Evolutionary conservation across 805 yeast species (phyloP).

Genomic region (Suhomyces sp.): DNA sequence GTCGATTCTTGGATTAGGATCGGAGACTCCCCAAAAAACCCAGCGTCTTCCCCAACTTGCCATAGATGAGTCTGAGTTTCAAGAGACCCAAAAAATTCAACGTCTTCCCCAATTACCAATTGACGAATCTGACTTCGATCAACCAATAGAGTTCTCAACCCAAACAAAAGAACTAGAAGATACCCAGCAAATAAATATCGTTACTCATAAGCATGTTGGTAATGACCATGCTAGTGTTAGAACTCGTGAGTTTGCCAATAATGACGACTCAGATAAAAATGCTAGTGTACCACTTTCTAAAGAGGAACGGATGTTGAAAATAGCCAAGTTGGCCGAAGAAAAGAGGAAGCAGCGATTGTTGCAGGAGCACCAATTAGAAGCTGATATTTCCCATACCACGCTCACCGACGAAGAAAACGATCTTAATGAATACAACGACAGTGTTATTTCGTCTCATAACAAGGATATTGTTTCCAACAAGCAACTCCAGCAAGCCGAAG

Average conservation of each 20-base stretch:
- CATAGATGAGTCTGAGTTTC: constrained; percentile 8
- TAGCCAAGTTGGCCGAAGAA: constrained; percentile 19
- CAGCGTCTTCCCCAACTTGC: constrained; percentile 1
- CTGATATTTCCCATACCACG: constrained; percentile 30
- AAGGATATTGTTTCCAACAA: constrained; percentile 18
- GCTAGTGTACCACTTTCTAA: constrained; percentile 7
- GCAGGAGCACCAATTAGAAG: constrained; percentile 23
- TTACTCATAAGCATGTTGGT: background rate
- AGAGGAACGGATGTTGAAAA: constrained; percentile 17
- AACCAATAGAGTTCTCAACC: background rate
- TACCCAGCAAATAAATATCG: background rate
- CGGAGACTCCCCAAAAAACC: background rate
- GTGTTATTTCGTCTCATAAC: constrained; percentile 15
- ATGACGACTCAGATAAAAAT: background rate
- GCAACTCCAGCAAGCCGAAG: constrained; percentile 31
- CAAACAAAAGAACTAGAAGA: background rate
- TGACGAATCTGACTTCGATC: constrained; percentile 16
- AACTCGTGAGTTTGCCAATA: background rate
- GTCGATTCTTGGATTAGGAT: background rate
- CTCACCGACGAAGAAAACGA: constrained; percentile 43
- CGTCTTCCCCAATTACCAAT: constrained; percentile 34
- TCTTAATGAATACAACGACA: constrained; percentile 21
- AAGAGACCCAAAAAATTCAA: constrained; percentile 11
- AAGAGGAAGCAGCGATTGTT: constrained; percentile 13
- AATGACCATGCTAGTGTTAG: background rate